Evolutionary conservation across 2,329 filamentous ascomycete genomes (phyloP), one percentile per base, ranked within the genome.

Genomic region (Colletotrichum sp.): DNA sequence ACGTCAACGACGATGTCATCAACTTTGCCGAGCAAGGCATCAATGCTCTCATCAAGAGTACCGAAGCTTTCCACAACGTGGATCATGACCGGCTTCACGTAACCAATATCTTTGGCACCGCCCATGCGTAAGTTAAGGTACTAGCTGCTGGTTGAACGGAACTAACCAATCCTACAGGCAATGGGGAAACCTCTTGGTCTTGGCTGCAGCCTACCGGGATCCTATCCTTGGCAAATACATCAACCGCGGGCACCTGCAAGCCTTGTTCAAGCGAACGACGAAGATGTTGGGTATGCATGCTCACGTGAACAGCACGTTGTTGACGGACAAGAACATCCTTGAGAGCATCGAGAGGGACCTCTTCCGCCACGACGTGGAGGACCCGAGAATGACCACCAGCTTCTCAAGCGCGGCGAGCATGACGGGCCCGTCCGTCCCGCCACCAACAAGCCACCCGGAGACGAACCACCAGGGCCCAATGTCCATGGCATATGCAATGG

Each of bases 101-200:
- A 71, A 99, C 96, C n/a, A 99, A 98, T 80, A 93, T 98, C 28
- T 98, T 98, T 85, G 96, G 96, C 69, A 99, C 96, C 21, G 94
- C 96, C 77, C 96, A 98, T 89, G 96, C 96, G 95, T 98, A 94
- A 92, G 95, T 92, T 8, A 6, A 28, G 8, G 4, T 15, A n/a
- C 30, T 63, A 5, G 30, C 21, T 21, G 7, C n/a, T 10, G 3
- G 16, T 28, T 7, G 12, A 13, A 6, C 28, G 36, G 16, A 21
- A 36, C 21, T 34, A 30, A 71, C 66, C 39, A 15, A 75, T 55
- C 36, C 16, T 75, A 62, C 78, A 98, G 96, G 7, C 97, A 99
- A 95, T 99, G 98, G 88, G 96, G 97, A 75, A 99, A 99, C 83
- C 92, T 98, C 81, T 89, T 99, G 65, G 95, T 98, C n/a, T 91